Percentiles rank a stretch among this genome's conserved stretches.
These are phyloP conservation scores for Cladophialophora carrionii DNA, from an alignment of 2,329 filamentous ascomycete genomes.

Conservation along the genomic window DNA sequence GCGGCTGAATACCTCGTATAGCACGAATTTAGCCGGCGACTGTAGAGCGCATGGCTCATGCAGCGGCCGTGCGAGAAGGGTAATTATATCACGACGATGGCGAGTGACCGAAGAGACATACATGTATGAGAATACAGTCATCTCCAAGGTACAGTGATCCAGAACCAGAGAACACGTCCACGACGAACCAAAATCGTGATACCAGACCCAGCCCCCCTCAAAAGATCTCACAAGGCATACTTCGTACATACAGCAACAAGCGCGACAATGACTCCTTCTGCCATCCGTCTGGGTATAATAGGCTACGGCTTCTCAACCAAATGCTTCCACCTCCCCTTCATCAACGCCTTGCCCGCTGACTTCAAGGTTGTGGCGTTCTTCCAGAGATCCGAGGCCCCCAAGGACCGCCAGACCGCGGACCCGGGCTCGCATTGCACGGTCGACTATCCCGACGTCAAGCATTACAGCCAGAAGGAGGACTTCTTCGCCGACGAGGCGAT, in stretches of 20 bases:
- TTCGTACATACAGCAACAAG: background rate
- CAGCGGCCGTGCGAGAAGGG: background rate
- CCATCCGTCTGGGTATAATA: slow-evolving; percentile 60
- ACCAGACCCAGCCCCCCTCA: background rate
- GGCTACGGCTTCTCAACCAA: slow-evolving; percentile 70
- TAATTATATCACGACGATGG: slow-evolving; percentile 3
- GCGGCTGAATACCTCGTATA: slow-evolving; percentile 17
- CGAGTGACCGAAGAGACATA: background rate
- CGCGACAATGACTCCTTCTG: slow-evolving; percentile 11
- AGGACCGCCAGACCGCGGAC: slow-evolving; percentile 54
- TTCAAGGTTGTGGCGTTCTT: slow-evolving; percentile 74
- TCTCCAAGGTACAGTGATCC: background rate
- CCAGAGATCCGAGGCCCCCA: slow-evolving; percentile 59
- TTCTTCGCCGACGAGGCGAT: slow-evolving; percentile 68
- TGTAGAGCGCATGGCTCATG: background rate
- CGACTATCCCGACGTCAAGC: slow-evolving; percentile 67
- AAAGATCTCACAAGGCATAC: slow-evolving; percentile 2
- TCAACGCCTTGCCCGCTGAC: slow-evolving; percentile 61
- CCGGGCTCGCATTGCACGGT: slow-evolving; percentile 65
- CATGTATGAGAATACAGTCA: background rate
- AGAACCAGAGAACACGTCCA: background rate
- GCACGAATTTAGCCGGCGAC: slow-evolving; percentile 19
- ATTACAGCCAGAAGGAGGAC: slow-evolving; percentile 64
- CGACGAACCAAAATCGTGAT: too few species aligned
- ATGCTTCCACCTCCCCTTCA: slow-evolving; percentile 80